Conservation (phyloP, 2,329 filamentous ascomycete species). For the Curvularia sp. region DNA sequence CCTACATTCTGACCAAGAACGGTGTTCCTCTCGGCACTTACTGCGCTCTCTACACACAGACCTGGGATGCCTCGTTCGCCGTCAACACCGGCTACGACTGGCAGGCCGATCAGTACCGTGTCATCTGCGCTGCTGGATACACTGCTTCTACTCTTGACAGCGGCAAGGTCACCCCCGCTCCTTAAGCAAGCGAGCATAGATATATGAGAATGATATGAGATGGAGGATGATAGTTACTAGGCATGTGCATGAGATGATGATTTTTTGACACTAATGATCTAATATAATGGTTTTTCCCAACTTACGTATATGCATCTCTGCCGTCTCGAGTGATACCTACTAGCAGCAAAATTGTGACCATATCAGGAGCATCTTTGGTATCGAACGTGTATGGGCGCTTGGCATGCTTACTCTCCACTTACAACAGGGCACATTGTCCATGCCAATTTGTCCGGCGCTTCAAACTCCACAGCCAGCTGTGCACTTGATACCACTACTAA, state of each 20-base stretch:
- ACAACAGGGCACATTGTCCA: neutral
- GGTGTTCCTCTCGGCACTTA: conserved; percentile 49
- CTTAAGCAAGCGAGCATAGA: neutral
- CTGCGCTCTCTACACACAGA: conserved; percentile 40
- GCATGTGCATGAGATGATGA: neutral
- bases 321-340: neutral
- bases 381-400: neutral
- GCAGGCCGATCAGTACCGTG: conserved; percentile 15
- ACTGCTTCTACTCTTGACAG: conserved; percentile 11
- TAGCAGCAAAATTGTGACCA: neutral
- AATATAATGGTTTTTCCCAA: neutral
- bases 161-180: conserved; percentile 1
- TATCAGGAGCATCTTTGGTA: neutral
- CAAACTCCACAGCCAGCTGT: neutral
- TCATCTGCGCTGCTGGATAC: conserved; percentile 17
- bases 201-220: neutral
- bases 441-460: neutral
- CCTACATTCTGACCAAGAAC: conserved; percentile 49
- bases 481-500: neutral
- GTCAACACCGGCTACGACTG: conserved; percentile 36
- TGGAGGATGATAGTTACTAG: neutral
- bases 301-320: neutral
- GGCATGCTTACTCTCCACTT: neutral
- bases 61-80: conserved; percentile 25
- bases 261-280: neutral